phyloP scores from a whole-genome alignment of 345 rosid species.

The Populus davidiana region DNA sequence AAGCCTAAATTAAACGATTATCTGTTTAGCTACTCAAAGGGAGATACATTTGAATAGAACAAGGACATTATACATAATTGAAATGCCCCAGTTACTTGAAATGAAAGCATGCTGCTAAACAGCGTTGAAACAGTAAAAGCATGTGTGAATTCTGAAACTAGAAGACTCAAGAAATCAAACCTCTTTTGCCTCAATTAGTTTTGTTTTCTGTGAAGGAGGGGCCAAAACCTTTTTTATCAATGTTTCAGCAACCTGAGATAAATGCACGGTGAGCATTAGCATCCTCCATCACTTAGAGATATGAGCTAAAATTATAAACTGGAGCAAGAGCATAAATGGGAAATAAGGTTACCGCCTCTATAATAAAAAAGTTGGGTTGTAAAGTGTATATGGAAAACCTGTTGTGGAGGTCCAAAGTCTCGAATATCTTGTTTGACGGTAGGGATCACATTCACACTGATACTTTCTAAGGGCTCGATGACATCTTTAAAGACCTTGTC shows the following conservation, averaged over 20 bases:
- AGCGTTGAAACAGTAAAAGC: background rate
- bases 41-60: background rate
- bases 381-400: conserved; percentile 41
- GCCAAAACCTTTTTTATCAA: conserved; percentile 74
- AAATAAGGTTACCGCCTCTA: background rate
- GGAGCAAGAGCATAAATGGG: background rate
- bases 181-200: conserved; percentile 67
- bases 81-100: background rate
- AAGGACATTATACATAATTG: background rate
- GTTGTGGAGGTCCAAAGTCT: conserved; percentile 82
- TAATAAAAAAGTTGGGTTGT: background rate
- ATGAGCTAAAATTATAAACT: background rate
- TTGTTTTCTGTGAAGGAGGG: conserved; percentile 79
- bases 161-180: conserved; percentile 30
- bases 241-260: conserved; percentile 75
- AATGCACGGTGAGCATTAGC: conserved; percentile 11
- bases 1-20: background rate
- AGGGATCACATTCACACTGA: conserved; percentile 60
- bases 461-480: conserved; percentile 89
- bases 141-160: background rate
- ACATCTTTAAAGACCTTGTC: conserved; percentile 95
- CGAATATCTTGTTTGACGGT: conserved; percentile 69
- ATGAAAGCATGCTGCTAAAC: background rate
- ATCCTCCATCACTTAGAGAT: background rate
- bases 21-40: background rate